Conservation (phyloP, 2,329 filamentous ascomycete species). For the Colletotrichum lindemuthianum region DNA sequence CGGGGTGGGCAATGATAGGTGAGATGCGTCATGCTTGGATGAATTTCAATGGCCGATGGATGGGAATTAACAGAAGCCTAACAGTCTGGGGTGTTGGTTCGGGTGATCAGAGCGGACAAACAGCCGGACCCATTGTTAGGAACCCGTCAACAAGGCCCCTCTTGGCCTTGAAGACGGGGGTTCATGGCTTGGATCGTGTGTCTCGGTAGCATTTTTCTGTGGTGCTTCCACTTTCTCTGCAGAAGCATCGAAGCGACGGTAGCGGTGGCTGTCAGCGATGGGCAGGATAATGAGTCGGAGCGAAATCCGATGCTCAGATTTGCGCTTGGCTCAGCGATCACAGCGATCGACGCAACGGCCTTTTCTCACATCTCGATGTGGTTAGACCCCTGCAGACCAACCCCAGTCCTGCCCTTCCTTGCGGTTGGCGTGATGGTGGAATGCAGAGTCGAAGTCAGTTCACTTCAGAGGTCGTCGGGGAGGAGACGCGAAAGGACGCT, state of each 20-base stretch:
- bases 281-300: constrained; percentile 18
- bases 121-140: not conserved
- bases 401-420: not conserved
- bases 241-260: not conserved
- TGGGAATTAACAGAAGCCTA: constrained; percentile 6
- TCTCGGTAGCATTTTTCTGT: not conserved
- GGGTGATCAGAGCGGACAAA: not conserved
- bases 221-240: not conserved
- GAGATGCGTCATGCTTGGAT: constrained; percentile 17
- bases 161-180: not conserved
- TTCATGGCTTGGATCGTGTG: constrained; percentile 14
- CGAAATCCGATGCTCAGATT: constrained; percentile 35
- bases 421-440: too few relatives aligned
- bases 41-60: not conserved
- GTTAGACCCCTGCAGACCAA: constrained; percentile 13
- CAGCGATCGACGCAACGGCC: constrained; percentile 30
- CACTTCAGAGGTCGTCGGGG: too few relatives aligned
- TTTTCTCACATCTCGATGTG: constrained; percentile 24
- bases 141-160: constrained; percentile 3
- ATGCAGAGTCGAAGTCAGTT: too few relatives aligned
- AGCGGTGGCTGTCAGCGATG: not conserved
- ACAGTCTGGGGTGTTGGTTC: not conserved
- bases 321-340: constrained; percentile 27
- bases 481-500: too few relatives aligned
- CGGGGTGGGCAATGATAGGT: constrained; percentile 16